Evolutionary conservation across 192 early-diverging fungal species (phyloP).

Genomic region (Mortierella hygrophila): DNA sequence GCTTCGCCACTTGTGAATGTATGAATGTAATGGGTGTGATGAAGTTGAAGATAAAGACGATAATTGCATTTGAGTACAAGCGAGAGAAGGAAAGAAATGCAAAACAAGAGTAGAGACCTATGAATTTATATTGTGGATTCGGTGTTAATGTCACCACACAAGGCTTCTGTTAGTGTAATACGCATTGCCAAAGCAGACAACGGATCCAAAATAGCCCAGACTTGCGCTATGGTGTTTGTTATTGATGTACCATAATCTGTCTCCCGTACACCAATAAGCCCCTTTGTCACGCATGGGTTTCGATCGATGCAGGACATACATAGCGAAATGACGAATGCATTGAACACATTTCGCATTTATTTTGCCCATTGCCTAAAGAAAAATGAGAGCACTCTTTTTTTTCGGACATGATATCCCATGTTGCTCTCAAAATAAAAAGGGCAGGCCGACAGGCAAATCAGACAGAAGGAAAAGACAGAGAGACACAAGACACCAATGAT

Average conservation of each 20-base stretch:
- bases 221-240: too few relatives aligned
- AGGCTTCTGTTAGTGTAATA: neutral
- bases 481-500: neutral
- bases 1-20: neutral
- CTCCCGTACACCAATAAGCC: neutral
- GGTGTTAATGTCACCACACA: neutral
- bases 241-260: too few relatives aligned
- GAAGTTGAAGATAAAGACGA: neutral
- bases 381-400: neutral
- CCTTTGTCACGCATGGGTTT: constrained; percentile 10
- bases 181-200: neutral
- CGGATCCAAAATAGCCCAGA: neutral
- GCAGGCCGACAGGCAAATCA: neutral
- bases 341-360: too few relatives aligned
- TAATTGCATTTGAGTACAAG: neutral
- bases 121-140: neutral
- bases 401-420: neutral
- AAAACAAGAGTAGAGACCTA: neutral
- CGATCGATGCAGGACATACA: neutral
- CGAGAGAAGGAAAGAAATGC: neutral
- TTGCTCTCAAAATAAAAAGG: constrained; percentile 2
- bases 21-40: neutral
- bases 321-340: neutral
- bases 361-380: too few relatives aligned
- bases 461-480: neutral